phyloP scores from a whole-genome alignment of 2,329 filamentous ascomycete genomes.

The Aspergillus novoparasiticus region DNA sequence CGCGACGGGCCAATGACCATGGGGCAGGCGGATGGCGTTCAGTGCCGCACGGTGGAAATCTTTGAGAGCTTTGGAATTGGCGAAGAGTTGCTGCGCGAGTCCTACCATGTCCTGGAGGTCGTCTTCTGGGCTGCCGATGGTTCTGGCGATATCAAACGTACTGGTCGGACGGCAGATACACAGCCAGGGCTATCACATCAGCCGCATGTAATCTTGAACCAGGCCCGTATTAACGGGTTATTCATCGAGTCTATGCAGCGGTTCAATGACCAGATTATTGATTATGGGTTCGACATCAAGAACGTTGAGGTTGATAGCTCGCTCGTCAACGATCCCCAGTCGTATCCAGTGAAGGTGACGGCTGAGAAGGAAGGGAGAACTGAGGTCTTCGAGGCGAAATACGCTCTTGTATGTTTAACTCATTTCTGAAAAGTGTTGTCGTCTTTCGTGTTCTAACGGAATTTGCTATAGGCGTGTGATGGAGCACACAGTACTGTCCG shows the following conservation, averaged over 20 bases:
- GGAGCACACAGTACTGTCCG: constrained; percentile 49
- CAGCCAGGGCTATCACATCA: constrained; percentile 55
- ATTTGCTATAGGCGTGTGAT: constrained; percentile 50
- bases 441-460: not conserved
- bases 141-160: constrained; percentile 48
- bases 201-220: constrained; percentile 61
- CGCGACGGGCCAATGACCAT: constrained; percentile 56
- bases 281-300: constrained; percentile 58
- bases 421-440: not conserved
- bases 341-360: constrained; percentile 50
- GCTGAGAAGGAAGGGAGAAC: constrained; percentile 45
- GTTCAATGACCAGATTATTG: constrained; percentile 49
- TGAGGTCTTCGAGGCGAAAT: constrained; percentile 51
- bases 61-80: constrained; percentile 62
- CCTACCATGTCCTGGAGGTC: constrained; percentile 61
- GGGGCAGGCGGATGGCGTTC: constrained; percentile 67
- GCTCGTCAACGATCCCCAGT: constrained; percentile 36
- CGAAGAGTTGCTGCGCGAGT: constrained; percentile 57
- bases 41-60: constrained; percentile 63
- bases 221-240: constrained; percentile 57
- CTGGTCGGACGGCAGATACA: constrained; percentile 56
- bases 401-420: constrained; percentile 50
- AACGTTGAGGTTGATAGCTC: constrained; percentile 54
- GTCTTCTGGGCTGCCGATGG: constrained; percentile 56
- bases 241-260: constrained; percentile 56